Base-by-base conservation (phyloP, 2,329 filamentous ascomycete genomes). In the Huntiella moniliformis region DNA sequence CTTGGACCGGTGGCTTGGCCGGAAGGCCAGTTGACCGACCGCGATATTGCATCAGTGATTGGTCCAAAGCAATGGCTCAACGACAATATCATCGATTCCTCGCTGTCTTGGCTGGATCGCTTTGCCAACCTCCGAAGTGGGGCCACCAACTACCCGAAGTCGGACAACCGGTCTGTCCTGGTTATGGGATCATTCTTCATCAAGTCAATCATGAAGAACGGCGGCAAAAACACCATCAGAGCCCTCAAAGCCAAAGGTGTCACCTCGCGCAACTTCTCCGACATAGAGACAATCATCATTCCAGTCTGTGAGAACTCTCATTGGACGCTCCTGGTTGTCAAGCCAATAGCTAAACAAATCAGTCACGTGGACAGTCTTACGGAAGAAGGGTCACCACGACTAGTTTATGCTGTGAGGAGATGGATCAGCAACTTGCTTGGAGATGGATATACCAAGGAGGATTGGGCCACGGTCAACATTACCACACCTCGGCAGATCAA, bases 41-140 rank as follows among this genome's bases (percentile, higher is more conserved):
- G 73, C 44, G 79, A 83, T 55, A 78, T 85, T 53, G 63, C 61
- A n/a, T 78, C 69, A 38, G 60, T 86, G 5, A 64, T 78, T 12
- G 63, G 64, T n/a, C 58, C 62, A 6, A 65, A 60, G 0, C 66
- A 65, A 22, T 87, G 82, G 82, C 67, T 87, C 5, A 86, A 87
- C 51, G 82, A 87, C 57, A 77, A 82, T 53, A 73, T 81, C 42
- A 72, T 88, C 53, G 82, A 84, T 53, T 72, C 73, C 11, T 73
- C 73, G 40, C 65, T 85, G 18, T 60, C 68, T 22, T 71, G 74
- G 55, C 61, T 85, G 12, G 74, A 77, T 41, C 63, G 67, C 11
- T 68, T 67, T 41, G 61, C 77, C 54, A 79, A 80, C 55, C 60
- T 66, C 48, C 61, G 67, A 28, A 68, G 67, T 18, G 74, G 74